Percentiles rank a stretch among this genome's conserved stretches.
Evolutionary conservation across 805 yeast genomes (phyloP).

Genomic region (Nakazawaea ishiwadae): DNA sequence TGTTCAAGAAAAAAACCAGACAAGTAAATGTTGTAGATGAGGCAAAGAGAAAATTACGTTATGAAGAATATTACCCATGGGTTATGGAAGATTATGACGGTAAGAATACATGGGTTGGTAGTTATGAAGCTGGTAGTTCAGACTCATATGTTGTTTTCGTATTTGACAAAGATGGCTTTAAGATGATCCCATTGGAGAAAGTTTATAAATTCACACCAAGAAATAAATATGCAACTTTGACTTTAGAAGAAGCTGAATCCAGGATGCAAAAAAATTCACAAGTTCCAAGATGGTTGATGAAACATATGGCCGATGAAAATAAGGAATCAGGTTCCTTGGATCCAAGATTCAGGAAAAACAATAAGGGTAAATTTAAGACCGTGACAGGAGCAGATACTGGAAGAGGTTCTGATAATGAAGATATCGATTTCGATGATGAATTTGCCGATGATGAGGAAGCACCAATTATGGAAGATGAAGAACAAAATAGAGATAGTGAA

Average conservation of each 20-base stretch:
- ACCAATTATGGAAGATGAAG: conserved; percentile 93
- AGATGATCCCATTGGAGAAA: conserved; percentile 92
- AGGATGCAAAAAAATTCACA: conserved; percentile 75
- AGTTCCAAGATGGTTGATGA: conserved; percentile 95
- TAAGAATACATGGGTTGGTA: conserved; percentile 90
- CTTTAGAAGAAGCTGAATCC: conserved; percentile 94
- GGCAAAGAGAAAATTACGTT: conserved; percentile 74
- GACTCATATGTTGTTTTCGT: conserved; percentile 84
- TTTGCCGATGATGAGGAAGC: conserved; percentile 99
- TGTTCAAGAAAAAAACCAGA: conserved; percentile 74
- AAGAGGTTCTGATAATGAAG: conserved; percentile 80
- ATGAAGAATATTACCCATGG: conserved; percentile 98
- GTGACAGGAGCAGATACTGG: conserved; percentile 34
- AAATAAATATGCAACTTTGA: conserved; percentile 87
- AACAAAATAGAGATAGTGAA: conserved; percentile 88
- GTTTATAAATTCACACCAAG: conserved; percentile 91
- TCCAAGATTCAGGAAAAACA: conserved; percentile 36
- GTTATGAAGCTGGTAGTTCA: conserved; percentile 78
- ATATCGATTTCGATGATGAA: conserved; percentile 91
- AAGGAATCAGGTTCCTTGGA: conserved; percentile 50
- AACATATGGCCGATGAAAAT: conserved; percentile 67
- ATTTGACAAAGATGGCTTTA: conserved; percentile 83
- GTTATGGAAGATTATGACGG: conserved; percentile 96
- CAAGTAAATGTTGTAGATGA: conserved; percentile 82
- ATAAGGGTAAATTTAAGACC: conserved; percentile 29